phyloP scores from a whole-genome alignment of 805 yeast species.

The Saturnispora galanensis region DNA sequence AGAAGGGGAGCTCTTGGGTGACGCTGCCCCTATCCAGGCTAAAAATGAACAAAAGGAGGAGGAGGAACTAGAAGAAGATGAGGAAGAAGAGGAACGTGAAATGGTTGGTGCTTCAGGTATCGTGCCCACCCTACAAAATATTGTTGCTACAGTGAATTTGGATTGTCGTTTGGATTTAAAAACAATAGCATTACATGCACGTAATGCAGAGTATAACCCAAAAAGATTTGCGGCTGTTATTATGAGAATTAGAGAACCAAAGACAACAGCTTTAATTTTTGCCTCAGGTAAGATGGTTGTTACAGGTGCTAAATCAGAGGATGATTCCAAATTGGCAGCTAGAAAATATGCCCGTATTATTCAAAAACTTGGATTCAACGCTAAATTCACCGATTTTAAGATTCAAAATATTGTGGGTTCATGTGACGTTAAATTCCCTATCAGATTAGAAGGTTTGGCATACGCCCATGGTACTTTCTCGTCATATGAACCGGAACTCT shows the following conservation, averaged over 20 bases:
- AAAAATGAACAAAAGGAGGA: slow-evolving; percentile 2
- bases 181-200: slow-evolving; percentile 95
- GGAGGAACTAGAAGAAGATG: neutral
- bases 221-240: slow-evolving; percentile 98
- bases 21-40: neutral
- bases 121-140: slow-evolving; percentile 90
- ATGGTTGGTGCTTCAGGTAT: slow-evolving; percentile 69
- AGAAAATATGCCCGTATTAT: slow-evolving; percentile 97
- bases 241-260: slow-evolving; percentile 98
- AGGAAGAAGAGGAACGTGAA: slow-evolving; percentile 8
- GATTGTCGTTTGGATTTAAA: slow-evolving; percentile 94
- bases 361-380: slow-evolving; percentile 95
- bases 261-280: slow-evolving; percentile 93
- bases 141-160: slow-evolving; percentile 94
- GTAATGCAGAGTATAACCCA: slow-evolving; percentile 98
- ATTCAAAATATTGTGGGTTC: slow-evolving; percentile 98
- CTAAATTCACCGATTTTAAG: slow-evolving; percentile 95
- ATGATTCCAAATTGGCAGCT: slow-evolving; percentile 95
- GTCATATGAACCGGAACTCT: slow-evolving; percentile 94
- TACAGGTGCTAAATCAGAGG: slow-evolving; percentile 98
- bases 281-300: slow-evolving; percentile 99
- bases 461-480: slow-evolving; percentile 98
- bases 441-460: slow-evolving; percentile 93
- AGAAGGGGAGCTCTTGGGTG: slow-evolving; percentile 7
- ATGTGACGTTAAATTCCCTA: slow-evolving; percentile 97